phyloP scores from a whole-genome alignment of 371 early-diverging fungal species.

The Actinomortierella ambigua region DNA sequence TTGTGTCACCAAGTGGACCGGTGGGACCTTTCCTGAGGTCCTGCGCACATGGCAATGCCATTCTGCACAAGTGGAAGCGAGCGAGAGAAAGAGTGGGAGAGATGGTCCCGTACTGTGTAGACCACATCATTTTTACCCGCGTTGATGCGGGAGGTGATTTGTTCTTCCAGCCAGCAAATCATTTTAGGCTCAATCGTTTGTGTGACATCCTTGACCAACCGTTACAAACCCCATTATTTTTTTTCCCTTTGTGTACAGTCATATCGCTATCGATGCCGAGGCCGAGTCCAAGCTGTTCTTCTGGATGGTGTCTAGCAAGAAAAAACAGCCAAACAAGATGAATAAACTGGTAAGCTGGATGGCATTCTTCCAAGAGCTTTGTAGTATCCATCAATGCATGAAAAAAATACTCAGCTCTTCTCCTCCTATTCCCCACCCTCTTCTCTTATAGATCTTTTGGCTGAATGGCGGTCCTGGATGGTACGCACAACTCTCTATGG shows the following conservation, averaged over 20 bases:
- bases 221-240: background rate
- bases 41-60: too few relatives aligned
- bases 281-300: slow-evolving; percentile 48
- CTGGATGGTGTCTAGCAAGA: slow-evolving; percentile 48
- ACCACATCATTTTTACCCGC: too few relatives aligned
- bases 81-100: too few relatives aligned
- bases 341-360: slow-evolving; percentile 43
- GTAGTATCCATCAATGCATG: background rate
- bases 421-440: slow-evolving; percentile 8
- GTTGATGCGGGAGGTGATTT: too few relatives aligned
- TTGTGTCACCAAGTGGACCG: too few relatives aligned
- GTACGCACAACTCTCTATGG: slow-evolving; percentile 11
- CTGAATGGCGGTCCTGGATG: slow-evolving; percentile 81
- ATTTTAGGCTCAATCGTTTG: too few relatives aligned
- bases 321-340: slow-evolving; percentile 11
- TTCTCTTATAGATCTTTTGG: slow-evolving; percentile 74
- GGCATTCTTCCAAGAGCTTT: slow-evolving; percentile 3
- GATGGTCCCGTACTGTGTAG: too few relatives aligned
- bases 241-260: slow-evolving; percentile 14
- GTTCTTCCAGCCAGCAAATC: too few relatives aligned
- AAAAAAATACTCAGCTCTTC: background rate
- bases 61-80: too few relatives aligned
- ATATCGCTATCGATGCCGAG: slow-evolving; percentile 33
- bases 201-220: too few relatives aligned
- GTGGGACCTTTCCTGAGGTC: too few relatives aligned